phyloP scores from a whole-genome alignment of 345 rosid species.

The Euclidium syriacum region DNA sequence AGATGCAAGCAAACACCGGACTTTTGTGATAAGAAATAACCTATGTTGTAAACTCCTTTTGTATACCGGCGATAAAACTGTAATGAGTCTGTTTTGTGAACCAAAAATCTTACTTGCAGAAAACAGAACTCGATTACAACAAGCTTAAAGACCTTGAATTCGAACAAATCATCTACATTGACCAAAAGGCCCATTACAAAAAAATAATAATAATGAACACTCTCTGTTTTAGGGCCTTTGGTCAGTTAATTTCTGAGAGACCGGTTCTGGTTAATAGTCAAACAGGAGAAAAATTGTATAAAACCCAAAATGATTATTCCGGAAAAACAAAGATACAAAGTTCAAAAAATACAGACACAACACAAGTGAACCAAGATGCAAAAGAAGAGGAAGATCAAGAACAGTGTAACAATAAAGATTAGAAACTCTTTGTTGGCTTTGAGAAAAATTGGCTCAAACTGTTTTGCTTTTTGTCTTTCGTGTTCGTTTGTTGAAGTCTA shows the following conservation, averaged over 20 bases:
- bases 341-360: conserved; percentile 8
- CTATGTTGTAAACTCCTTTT: too few relatives aligned
- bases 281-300: neutral
- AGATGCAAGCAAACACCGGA: too few relatives aligned
- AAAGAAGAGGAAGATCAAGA: conserved; percentile 8
- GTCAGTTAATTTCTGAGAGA: neutral
- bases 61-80: too few relatives aligned
- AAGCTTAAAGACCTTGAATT: neutral
- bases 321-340: neutral
- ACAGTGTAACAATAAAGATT: conserved; percentile 1
- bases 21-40: too few relatives aligned
- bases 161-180: neutral
- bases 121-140: too few relatives aligned
- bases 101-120: too few relatives aligned
- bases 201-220: too few relatives aligned
- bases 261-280: neutral
- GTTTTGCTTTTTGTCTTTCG: neutral
- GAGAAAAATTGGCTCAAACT: conserved; percentile 2
- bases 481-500: conserved; percentile 30
- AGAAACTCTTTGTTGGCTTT: neutral
- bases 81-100: too few relatives aligned
- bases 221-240: neutral
- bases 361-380: conserved; percentile 3
- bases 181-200: conserved; percentile 10
- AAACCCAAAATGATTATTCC: conserved; percentile 13